A percentile compares a stretch with the other conserved stretches of the same genome.
phyloP scores from a whole-genome alignment of 176 grass and related monocot genomes.

The Zizania latifolia region DNA sequence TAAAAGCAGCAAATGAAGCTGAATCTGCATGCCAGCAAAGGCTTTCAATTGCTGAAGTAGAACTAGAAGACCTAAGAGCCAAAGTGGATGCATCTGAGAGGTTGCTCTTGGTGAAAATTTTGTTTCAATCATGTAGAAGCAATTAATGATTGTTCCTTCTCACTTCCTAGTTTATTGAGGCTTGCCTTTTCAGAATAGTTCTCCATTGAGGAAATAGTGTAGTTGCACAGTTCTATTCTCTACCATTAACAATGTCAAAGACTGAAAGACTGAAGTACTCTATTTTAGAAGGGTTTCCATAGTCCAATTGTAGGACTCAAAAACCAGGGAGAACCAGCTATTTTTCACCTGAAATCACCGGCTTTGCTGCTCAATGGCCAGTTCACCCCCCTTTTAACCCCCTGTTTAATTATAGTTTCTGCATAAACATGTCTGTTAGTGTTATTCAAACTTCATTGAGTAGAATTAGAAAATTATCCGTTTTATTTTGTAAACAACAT shows the following conservation, averaged over 20 bases:
- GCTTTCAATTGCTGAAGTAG: conserved; percentile 74
- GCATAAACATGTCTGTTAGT: neutral
- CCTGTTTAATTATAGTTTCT: neutral
- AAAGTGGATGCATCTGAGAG: conserved; percentile 83
- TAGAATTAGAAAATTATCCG: neutral
- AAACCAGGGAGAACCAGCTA: neutral
- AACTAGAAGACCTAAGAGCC: conserved; percentile 57
- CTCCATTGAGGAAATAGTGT: neutral
- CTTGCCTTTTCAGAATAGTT: conserved; percentile 11
- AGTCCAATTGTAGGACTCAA: neutral
- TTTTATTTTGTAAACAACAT: neutral
- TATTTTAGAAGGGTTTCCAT: neutral
- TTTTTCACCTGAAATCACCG: neutral
- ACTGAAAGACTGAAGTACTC: neutral
- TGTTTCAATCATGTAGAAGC: conserved; percentile 5
- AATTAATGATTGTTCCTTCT: neutral
- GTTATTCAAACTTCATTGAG: neutral
- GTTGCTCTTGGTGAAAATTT: conserved; percentile 37
- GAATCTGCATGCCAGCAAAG: conserved; percentile 90
- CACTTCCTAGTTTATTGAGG: neutral
- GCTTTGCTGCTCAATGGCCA: neutral
- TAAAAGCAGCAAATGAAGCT: conserved; percentile 97
- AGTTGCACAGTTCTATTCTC: neutral
- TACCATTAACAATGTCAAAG: neutral
- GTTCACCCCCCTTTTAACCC: neutral